These are phyloP conservation scores for Diacronema lutheri DNA, from an alignment of 78 protist genomes.

Conservation along the genomic window DNA sequence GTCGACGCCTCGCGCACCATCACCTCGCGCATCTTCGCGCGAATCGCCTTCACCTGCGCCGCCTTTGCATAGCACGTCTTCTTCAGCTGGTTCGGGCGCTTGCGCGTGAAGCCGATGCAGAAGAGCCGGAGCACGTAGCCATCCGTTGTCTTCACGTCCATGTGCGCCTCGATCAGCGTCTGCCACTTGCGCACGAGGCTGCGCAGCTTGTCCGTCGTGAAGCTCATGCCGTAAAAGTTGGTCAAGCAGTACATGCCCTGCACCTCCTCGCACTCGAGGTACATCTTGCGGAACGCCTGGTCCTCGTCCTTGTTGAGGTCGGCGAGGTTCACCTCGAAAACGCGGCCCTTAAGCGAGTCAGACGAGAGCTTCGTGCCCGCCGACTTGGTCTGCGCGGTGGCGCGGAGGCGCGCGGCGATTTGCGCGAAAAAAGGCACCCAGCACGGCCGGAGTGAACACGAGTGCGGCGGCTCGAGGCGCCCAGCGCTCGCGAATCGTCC, in stretches of 20 bases:
- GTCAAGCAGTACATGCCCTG: constrained; percentile 86
- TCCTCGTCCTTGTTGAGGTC: constrained; percentile 91
- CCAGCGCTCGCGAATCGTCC: too few species aligned
- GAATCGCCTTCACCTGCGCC: constrained; percentile 83
- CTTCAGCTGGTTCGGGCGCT: constrained; percentile 59
- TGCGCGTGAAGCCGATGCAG: constrained; percentile 95
- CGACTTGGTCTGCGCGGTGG: constrained; percentile 25
- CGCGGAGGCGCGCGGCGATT: too few species aligned
- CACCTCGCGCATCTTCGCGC: constrained; percentile 91
- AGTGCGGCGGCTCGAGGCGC: too few species aligned
- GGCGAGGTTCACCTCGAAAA: constrained; percentile 91
- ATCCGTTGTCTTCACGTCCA: constrained; percentile 88
- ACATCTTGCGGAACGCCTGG: constrained; percentile 89
- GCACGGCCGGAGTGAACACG: too few species aligned
- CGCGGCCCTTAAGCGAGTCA: constrained; percentile 94
- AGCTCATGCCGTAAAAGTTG: constrained; percentile 96
- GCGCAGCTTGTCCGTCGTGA: constrained; percentile 97
- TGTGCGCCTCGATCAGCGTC: constrained; percentile 90
- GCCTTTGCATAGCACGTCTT: constrained; percentile 93
- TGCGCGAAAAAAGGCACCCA: too few species aligned
- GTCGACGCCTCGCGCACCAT: constrained; percentile 76
- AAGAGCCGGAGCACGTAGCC: constrained; percentile 92
- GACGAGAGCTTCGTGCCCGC: constrained; percentile 61
- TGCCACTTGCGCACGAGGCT: constrained; percentile 95
- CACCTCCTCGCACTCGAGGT: constrained; percentile 90